Evolutionary conservation across 805 yeast genomes (phyloP).

Genomic region (Candida sakaeoensis): DNA sequence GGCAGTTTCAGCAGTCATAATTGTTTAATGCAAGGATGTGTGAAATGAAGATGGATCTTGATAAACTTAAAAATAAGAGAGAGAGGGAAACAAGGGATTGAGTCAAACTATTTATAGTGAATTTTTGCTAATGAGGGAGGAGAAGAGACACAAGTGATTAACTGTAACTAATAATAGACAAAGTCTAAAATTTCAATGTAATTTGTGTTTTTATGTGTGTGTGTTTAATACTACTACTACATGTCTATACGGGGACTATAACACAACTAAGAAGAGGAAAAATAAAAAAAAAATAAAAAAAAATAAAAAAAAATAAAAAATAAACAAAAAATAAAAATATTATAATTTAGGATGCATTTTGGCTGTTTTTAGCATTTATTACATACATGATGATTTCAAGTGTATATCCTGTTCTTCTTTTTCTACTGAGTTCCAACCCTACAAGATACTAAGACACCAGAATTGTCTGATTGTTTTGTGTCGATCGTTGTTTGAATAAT

Average conservation of each 20-base stretch:
- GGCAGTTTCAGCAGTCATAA: slow-evolving; percentile 9
- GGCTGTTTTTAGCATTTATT: not conserved
- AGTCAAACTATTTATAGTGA: not conserved
- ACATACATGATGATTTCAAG: no score
- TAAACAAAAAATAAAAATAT: no score
- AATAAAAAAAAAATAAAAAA: slow-evolving; percentile 2
- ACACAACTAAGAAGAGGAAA: not conserved
- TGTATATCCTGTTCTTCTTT: not conserved
- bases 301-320: not conserved
- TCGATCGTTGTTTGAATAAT: no score
- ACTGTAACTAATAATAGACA: no score
- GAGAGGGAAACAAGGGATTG: slow-evolving; percentile 1
- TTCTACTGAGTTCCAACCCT: not conserved
- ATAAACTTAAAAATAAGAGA: not conserved
- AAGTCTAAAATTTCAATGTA: no score
- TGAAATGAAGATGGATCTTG: not conserved
- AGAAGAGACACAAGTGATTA: no score
- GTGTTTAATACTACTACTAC: no score
- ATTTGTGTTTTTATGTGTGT: no score
- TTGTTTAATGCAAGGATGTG: not conserved
- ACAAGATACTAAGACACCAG: no score
- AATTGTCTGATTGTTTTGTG: no score
- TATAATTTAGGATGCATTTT: no score
- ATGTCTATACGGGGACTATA: no score
- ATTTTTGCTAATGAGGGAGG: not conserved